Evolutionary conservation across 139 green algal species (phyloP), one percentile per base, ranked within the genome.

Genomic region (Chlamydomonas applanata): DNA sequence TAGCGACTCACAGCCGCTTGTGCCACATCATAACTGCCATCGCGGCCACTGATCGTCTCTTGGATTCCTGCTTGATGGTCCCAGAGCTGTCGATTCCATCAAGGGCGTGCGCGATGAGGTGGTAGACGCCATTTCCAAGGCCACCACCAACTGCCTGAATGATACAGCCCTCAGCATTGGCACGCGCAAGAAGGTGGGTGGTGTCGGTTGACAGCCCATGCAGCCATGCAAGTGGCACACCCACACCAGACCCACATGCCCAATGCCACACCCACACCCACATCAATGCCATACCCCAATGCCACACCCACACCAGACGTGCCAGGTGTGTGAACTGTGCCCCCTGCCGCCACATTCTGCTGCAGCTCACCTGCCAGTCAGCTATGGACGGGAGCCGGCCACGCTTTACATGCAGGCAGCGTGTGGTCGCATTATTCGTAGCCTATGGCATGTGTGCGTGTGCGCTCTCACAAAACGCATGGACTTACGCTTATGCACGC

Each of bases 121-220:
- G 13, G 79, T 94, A 11, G 63, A 74, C 7, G 89, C 89, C 24
- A 91, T 97, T 35, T 22, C 70, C 30, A 53, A 65, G n/a, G 87
- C 84, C 1, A 61, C 91, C 24, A 46, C 59, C 36, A 83, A 74
- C 62, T 90, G 85, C 60, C 65, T 92, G 0, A 88, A 82, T 1
- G 75, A 88, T 19, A 91, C 90, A 0, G 54, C 87, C 14, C 72
- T 93, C 17, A 54, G 70, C 45, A 34, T 92, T 49, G 83, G 81
- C 49, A 71, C 27, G 13, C 34, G 34, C 30, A 59, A 60, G 9
- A 59, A 72, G 72, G 63, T 73, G 30, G 0, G 63, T 73, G 30
- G 0, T 30, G 2, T 35, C 14, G 63, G 16, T 54, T 33, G 11
- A 35, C 32, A 61, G 27, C 17, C 24, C 33, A n/a, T 45, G 68